Conservation (phyloP, 495 filamentous ascomycete genomes). For the Sphaerosporella brunnea region DNA sequence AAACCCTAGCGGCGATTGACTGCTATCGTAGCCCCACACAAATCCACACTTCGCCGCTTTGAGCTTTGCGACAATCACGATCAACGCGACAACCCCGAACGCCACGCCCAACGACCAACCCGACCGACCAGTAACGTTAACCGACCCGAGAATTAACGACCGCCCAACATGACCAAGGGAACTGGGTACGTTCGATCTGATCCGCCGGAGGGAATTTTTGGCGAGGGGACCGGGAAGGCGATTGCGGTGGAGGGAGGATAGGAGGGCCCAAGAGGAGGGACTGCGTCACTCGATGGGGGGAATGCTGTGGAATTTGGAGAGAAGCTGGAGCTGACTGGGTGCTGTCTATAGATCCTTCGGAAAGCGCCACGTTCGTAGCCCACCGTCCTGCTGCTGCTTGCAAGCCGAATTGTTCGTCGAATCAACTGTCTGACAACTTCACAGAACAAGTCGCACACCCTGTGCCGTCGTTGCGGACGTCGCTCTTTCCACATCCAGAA, state of each 20-base stretch:
- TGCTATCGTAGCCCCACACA: neutral
- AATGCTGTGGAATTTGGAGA: slow-evolving; percentile 1
- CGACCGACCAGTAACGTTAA: slow-evolving; percentile 6
- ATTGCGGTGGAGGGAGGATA: neutral
- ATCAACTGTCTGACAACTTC: slow-evolving; percentile 25
- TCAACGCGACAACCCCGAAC: neutral
- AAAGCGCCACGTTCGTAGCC: slow-evolving; percentile 25
- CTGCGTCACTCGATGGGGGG: neutral
- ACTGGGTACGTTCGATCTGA: slow-evolving; percentile 22
- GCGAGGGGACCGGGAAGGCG: neutral
- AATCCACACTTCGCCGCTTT: neutral
- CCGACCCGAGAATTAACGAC: slow-evolving; percentile 8
- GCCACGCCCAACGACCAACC: neutral
- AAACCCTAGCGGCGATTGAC: neutral
- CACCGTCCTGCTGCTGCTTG: neutral
- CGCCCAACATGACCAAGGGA: slow-evolving; percentile 24
- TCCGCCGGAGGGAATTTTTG: neutral
- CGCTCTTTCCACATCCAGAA: slow-evolving; percentile 99
- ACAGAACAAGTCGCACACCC: slow-evolving; percentile 98
- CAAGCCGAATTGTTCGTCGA: slow-evolving; percentile 29
- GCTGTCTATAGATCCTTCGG: slow-evolving; percentile 21
- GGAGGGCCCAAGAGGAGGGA: neutral
- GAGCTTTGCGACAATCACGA: neutral
- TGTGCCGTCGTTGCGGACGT: slow-evolving; percentile 97
- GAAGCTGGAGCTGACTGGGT: slow-evolving; percentile 1